Evolutionary conservation across 202 grass and related monocot genomes (phyloP).

Genomic region (Zizania palustris): DNA sequence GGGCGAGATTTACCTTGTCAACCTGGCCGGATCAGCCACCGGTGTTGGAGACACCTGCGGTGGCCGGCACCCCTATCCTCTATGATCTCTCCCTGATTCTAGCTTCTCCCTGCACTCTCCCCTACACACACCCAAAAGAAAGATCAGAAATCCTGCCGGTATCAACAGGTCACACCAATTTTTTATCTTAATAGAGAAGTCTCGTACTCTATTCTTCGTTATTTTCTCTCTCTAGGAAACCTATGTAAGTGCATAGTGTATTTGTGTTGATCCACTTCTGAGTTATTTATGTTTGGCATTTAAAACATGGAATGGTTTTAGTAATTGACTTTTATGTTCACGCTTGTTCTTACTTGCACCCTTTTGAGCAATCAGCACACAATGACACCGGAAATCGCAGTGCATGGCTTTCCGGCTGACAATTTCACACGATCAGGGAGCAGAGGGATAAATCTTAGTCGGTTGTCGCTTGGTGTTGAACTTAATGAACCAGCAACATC

Average conservation of each 20-base stretch:
- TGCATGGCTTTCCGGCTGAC: slow-evolving; percentile 86
- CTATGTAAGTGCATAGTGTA: background rate
- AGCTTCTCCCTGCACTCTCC: too few relatives aligned
- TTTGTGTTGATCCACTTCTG: slow-evolving; percentile 18
- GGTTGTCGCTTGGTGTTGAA: slow-evolving; percentile 81
- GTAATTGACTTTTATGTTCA: slow-evolving; percentile 32
- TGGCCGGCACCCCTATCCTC: too few relatives aligned
- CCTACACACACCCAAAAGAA: too few relatives aligned
- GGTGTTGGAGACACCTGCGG: too few relatives aligned
- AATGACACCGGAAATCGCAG: slow-evolving; percentile 85
- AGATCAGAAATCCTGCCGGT: too few relatives aligned
- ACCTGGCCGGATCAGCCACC: too few relatives aligned
- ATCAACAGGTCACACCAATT: background rate
- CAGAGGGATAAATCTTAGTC: slow-evolving; percentile 80
- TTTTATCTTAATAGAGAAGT: background rate
- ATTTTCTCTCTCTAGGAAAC: background rate
- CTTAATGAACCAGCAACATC: slow-evolving; percentile 88
- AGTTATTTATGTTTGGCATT: slow-evolving; percentile 19
- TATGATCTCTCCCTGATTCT: too few relatives aligned
- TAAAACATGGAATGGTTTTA: slow-evolving; percentile 9
- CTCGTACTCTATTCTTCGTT: background rate
- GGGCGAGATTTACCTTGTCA: too few relatives aligned
- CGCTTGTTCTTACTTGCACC: slow-evolving; percentile 37
- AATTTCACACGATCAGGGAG: slow-evolving; percentile 83
- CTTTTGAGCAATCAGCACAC: slow-evolving; percentile 79